Base-by-base conservation (phyloP, 2,329 filamentous ascomycete species). In the Colletotrichum simmondsii region DNA sequence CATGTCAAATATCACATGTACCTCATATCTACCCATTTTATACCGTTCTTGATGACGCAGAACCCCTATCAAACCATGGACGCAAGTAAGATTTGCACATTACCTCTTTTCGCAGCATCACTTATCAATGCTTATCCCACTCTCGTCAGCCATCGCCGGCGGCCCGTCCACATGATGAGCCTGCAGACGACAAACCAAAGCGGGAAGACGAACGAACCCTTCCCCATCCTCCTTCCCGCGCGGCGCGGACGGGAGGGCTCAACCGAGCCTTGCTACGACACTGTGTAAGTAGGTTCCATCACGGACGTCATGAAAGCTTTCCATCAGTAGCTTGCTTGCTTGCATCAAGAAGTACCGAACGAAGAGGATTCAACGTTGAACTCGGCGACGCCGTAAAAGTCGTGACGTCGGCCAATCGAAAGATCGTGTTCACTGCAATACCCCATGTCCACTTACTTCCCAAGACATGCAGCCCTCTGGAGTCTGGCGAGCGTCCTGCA, bases 151-250 rank as follows among this genome's bases (percentile, higher is more conserved):
- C 32, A 16, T 28, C 30, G 62, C 60, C 60, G 28, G 42, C 60
- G 60, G 60, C 60, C 60, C 28, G 60, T 32, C 60, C 42, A 63
- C 46, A 53, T 53, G 60, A 52, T 5, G 7, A 28, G 60, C n/a
- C 10, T 63, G 42, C 28, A 32, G 42, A 63, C 26, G 8, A 8
- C 19, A 22, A 22, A 49, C 19, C 5, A n/a, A 22, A 3, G 16
- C 42, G 42, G 42, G 8, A 4, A 46, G 42, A 19, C 42, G 7
- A 46, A 42, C 35, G 24, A 37, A 16, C 37, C 42, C 14, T 22
- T 30, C 22, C 42, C 28, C 42, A 26, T 32, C n/a, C 26, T 46
- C 30, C 42, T 32, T 35, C 12, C 60, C 60, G 42, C 26, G 42
- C n/a, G 60, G 11, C 37, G 60, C 30, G 22, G 42, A 32, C 19